Conservation (phyloP, 2,329 filamentous ascomycete species). For the Fusarium avenaceum region DNA sequence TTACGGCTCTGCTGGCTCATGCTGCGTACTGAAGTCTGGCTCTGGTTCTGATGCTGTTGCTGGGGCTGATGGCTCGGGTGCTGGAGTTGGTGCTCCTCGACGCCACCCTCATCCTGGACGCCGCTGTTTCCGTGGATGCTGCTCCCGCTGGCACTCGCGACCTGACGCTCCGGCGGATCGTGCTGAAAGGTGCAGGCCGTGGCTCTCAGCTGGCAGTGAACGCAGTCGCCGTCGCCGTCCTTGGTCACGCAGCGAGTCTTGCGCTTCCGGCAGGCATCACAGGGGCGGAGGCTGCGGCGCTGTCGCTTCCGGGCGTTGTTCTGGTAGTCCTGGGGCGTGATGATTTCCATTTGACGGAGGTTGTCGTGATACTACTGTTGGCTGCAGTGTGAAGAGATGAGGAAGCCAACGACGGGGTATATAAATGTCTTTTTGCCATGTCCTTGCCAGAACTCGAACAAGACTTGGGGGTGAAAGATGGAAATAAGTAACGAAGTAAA, state of each 20-base stretch:
- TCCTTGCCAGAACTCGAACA: not conserved
- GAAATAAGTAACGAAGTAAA: not conserved
- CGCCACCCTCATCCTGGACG: slow-evolving; percentile 35
- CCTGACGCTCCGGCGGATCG: slow-evolving; percentile 49
- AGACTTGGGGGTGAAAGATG: not conserved
- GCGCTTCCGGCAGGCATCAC: slow-evolving; percentile 53
- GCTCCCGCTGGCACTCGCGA: slow-evolving; percentile 33
- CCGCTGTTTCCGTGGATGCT: slow-evolving; percentile 26
- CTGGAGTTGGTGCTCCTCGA: slow-evolving; percentile 27
- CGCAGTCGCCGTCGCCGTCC: slow-evolving; percentile 48
- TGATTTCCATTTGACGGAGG: slow-evolving; percentile 49
- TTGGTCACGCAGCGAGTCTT: slow-evolving; percentile 54
- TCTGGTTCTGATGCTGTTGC: slow-evolving; percentile 18
- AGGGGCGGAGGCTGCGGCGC: slow-evolving; percentile 50
- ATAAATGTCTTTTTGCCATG: slow-evolving; percentile 11
- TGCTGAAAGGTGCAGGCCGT: slow-evolving; percentile 51
- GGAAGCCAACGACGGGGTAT: slow-evolving; percentile 12
- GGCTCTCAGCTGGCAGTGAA: slow-evolving; percentile 49
- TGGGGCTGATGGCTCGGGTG: not conserved
- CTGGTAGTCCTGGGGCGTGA: slow-evolving; percentile 52
- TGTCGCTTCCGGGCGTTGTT: slow-evolving; percentile 49
- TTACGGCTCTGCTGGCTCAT: slow-evolving; percentile 41
- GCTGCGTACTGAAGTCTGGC: slow-evolving; percentile 22
- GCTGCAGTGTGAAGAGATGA: slow-evolving; percentile 13
- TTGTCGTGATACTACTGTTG: slow-evolving; percentile 11